A percentile compares a stretch with the other conserved stretches of the same genome.
phyloP scores from a whole-genome alignment of 2,329 filamentous ascomycete genomes.

The Colletotrichum australisinense region DNA sequence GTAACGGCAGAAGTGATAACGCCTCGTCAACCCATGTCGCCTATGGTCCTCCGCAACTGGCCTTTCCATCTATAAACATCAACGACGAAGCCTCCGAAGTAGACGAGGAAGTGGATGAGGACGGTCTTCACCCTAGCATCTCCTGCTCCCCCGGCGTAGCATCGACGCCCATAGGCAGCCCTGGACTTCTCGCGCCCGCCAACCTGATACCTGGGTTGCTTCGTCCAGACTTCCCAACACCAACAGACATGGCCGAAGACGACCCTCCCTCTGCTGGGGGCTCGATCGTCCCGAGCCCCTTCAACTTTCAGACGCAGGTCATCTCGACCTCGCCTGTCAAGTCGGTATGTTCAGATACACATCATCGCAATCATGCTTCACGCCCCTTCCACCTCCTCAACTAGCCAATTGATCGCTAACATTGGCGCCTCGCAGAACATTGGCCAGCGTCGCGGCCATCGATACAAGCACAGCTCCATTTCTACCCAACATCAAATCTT shows the following conservation, averaged over 20 bases:
- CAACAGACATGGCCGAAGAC: slow-evolving; percentile 50
- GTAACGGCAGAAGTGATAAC: slow-evolving; percentile 20
- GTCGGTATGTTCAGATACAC: slow-evolving; percentile 66
- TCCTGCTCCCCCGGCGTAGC: neutral
- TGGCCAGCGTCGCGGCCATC: slow-evolving; percentile 92
- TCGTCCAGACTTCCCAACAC: slow-evolving; percentile 35
- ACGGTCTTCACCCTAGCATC: neutral
- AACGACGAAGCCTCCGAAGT: slow-evolving; percentile 1
- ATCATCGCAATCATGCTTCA: neutral
- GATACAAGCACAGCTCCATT: slow-evolving; percentile 97
- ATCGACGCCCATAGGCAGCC: slow-evolving; percentile 36
- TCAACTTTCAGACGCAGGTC: slow-evolving; percentile 92
- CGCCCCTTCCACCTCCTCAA: slow-evolving; percentile 1
- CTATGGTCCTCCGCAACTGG: slow-evolving; percentile 6
- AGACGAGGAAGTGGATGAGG: neutral
- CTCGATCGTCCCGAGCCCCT: slow-evolving; percentile 70
- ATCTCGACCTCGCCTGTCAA: slow-evolving; percentile 82
- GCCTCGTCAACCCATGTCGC: slow-evolving; percentile 18
- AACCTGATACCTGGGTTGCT: slow-evolving; percentile 25
- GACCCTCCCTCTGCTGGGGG: slow-evolving; percentile 38
- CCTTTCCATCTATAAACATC: slow-evolving; percentile 27
- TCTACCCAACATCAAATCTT: slow-evolving; percentile 93
- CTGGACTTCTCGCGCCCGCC: slow-evolving; percentile 29
- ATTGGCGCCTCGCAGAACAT: slow-evolving; percentile 71
- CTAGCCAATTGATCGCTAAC: slow-evolving; percentile 19